These are phyloP conservation scores for Linnemannia schmuckeri DNA, from an alignment of 192 early-diverging fungal species.

Conservation along the genomic window DNA sequence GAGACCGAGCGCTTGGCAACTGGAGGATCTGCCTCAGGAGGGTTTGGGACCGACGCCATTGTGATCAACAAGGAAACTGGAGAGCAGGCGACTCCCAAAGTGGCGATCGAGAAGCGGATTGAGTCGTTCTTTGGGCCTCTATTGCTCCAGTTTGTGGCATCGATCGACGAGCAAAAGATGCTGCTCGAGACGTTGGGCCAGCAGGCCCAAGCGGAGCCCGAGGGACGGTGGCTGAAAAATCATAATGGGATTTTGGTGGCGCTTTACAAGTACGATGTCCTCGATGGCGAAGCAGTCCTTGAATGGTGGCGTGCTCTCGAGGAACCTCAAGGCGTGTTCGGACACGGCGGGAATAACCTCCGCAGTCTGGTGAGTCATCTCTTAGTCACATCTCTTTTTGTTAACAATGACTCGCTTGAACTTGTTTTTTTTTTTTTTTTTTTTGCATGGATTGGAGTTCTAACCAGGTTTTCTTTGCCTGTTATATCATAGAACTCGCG, in stretches of 20 bases:
- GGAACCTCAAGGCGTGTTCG: constrained; percentile 21
- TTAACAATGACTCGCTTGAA: not conserved
- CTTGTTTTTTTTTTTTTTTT: constrained; percentile 1
- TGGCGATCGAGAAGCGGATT: constrained; percentile 46
- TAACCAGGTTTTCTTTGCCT: not conserved
- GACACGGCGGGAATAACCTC: constrained; percentile 27
- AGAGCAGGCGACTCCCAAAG: constrained; percentile 15
- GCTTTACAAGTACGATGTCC: constrained; percentile 61
- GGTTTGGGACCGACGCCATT: constrained; percentile 6
- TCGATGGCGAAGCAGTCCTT: constrained; percentile 59
- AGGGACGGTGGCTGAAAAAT: constrained; percentile 40
- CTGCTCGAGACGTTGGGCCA: constrained; percentile 47
- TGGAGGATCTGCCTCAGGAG: constrained; percentile 28
- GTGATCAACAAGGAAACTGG: constrained; percentile 36
- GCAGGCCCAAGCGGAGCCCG: not conserved
- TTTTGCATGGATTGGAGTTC: not conserved
- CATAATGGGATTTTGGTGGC: constrained; percentile 55
- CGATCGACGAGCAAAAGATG: constrained; percentile 43
- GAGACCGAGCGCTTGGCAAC: constrained; percentile 28
- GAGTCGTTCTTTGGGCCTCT: constrained; percentile 58
- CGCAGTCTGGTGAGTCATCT: constrained; percentile 30
- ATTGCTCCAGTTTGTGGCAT: constrained; percentile 50
- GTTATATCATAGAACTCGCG: constrained; percentile 22
- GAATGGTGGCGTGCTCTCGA: constrained; percentile 58
- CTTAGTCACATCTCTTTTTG: not conserved